A percentile compares a stretch with the other conserved stretches of the same genome.
These are phyloP conservation scores for Thraustotheca clavata DNA, from an alignment of 352 stramenopile species.

Conservation along the genomic window DNA sequence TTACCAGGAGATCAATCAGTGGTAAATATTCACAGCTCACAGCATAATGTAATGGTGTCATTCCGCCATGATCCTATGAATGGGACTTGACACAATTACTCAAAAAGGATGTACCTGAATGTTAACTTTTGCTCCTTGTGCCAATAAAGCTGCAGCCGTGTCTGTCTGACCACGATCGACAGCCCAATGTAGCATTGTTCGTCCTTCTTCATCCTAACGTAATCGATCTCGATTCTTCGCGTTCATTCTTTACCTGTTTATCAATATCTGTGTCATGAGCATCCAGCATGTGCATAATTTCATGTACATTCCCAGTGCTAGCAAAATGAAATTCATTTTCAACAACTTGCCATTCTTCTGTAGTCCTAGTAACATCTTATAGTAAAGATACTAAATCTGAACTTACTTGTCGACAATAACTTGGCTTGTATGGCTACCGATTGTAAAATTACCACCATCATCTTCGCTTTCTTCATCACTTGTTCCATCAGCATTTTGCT, in stretches of 20 bases:
- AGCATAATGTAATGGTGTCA: slow-evolving; percentile 72
- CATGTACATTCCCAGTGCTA: slow-evolving; percentile 48
- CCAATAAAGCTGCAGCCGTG: slow-evolving; percentile 43
- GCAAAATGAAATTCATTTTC: slow-evolving; percentile 67
- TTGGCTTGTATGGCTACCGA: slow-evolving; percentile 48
- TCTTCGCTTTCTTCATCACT: background rate
- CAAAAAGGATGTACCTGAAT: slow-evolving; percentile 30
- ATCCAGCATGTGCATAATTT: slow-evolving; percentile 36
- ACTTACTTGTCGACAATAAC: slow-evolving; percentile 62
- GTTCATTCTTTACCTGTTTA: slow-evolving; percentile 33
- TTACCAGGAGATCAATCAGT: slow-evolving; percentile 53
- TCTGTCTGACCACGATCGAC: slow-evolving; percentile 53
- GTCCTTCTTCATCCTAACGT: slow-evolving; percentile 51
- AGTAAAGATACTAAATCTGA: background rate
- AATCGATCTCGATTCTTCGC: slow-evolving; percentile 11
- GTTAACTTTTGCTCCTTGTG: slow-evolving; percentile 45
- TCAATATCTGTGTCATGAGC: slow-evolving; percentile 33
- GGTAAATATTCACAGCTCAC: slow-evolving; percentile 60
- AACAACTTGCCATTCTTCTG: slow-evolving; percentile 65
- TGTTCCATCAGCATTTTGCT: background rate
- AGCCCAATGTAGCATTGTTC: slow-evolving; percentile 77
- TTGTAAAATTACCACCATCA: slow-evolving; percentile 29
- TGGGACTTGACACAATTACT: background rate
- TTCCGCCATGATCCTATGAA: slow-evolving; percentile 56
- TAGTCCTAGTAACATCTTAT: slow-evolving; percentile 30